Base-by-base conservation (phyloP, 2,329 filamentous ascomycete species). In the Phaeosphaeriaceae sp. region DNA sequence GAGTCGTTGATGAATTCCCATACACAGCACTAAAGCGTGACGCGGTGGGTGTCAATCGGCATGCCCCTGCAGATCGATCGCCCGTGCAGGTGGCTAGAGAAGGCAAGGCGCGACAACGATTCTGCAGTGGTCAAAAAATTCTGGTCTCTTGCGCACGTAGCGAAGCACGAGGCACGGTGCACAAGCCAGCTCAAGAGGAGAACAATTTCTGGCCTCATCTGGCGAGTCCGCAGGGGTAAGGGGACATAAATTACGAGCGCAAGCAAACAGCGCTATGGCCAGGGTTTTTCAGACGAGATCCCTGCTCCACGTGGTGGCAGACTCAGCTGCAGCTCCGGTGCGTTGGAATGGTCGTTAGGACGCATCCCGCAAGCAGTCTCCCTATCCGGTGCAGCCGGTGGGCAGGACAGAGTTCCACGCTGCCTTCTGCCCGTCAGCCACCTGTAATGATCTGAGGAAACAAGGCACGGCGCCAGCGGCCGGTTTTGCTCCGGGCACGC, bases 231-330 rank as follows among this genome's bases (percentile, higher is more conserved):
- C 60, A 69, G 60, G 63, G 65, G 56, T 42, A 41, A 55, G 58
- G 61, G 62, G 59, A 62, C 58, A 67, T 61, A 67, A 58, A 66
- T 69, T 69, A 62, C 66, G 67, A 67, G 70, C 67, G 57, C 62
- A 69, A 67, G 63, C 61, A 68, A 70, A 67, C 63, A 62, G 53
- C 58, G 61, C 56, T 52, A 54, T 53, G 31, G 31, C 44, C 58
- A 55, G 54, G 59, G 60, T 58, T 61, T 63, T 63, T 56, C n/a
- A 64, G 53, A 57, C 45, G 47, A 19, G 57, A 70, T 68, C 63
- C 69, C 62, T 72, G 71, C 48, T 63, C 69, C 71, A 75, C 73
- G 72, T 76, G 72, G 69, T 58, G 42, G 46, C 45, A 58, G 62
- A 54, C 56, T 66, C 61, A 69, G 65, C 59, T 71, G 65, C 59